Percentiles rank a stretch among this genome's conserved stretches.
Conservation (phyloP, 2,329 filamentous ascomycete genomes). For the Verticillium nonalfalfae region DNA sequence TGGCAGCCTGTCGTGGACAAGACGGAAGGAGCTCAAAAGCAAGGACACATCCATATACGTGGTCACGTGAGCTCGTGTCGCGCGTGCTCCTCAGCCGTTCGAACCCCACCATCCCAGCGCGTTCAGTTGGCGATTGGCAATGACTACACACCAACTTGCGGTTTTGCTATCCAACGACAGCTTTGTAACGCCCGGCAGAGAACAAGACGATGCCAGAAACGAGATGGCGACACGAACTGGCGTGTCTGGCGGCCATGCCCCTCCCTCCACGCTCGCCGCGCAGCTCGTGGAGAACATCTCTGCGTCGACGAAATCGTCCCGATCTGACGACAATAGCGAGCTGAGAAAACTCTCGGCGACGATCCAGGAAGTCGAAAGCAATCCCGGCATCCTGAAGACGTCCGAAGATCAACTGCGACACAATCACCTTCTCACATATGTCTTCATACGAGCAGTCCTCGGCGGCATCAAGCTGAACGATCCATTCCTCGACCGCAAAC, state of each 20-base stretch:
- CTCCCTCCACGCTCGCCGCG: constrained; percentile 79
- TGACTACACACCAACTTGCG: background rate
- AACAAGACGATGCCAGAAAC: constrained; percentile 2
- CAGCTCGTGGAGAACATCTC: constrained; percentile 80
- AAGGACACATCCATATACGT: no score
- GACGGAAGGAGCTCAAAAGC: no score
- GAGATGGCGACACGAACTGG: constrained; percentile 6
- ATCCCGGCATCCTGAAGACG: constrained; percentile 49
- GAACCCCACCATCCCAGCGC: background rate
- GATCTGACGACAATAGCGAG: constrained; percentile 62
- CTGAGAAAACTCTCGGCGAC: constrained; percentile 63
- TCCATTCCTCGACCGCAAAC: constrained; percentile 53
- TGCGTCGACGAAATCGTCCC: constrained; percentile 53
- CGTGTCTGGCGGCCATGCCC: constrained; percentile 24
- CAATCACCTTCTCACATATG: constrained; percentile 80
- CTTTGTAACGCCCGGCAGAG: background rate
- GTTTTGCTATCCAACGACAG: background rate
- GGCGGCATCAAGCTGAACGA: constrained; percentile 63
- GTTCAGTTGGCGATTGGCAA: background rate
- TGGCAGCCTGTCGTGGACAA: no score
- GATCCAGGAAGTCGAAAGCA: constrained; percentile 48
- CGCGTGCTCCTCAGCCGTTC: background rate
- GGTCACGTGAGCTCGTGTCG: background rate
- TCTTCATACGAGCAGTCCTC: constrained; percentile 74
- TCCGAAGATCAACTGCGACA: constrained; percentile 63